Base-by-base conservation (phyloP, 768 basidiomycete species). In the Amanita molliuscula region DNA sequence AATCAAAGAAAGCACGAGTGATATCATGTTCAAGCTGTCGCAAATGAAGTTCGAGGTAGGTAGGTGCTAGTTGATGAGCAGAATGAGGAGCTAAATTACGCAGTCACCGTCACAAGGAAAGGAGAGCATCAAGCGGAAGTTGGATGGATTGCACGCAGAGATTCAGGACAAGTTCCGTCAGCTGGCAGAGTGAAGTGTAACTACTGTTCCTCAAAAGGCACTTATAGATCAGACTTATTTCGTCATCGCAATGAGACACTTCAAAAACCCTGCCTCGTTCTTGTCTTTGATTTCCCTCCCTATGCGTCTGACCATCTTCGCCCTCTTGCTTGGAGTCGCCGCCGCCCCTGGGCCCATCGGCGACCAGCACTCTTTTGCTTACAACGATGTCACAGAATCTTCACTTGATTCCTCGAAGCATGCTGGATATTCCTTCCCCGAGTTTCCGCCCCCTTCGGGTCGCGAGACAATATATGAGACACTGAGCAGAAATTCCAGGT, bases 1-100 rank as follows among this genome's bases (percentile, higher is more conserved):
- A 74, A 85, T 98, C 66, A 88, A 88, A 62, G 94, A 97, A 56
- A 73, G 82, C 11, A 78, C 90, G 3, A 69, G 77, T 45, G 96
- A 99, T 60, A 67, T 96, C 53, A 88, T 93, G 79, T 98, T 85
- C 74, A 91, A 93, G 66, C 80, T 99, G n/a, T 95, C 92, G 41
- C 94, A 98, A 67, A 94, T 95, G 92, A 98, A 97, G 66, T 97
- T 96, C 62, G 92, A 96, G 82, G 92, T 91, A 96, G 82, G 92
- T 91, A 59, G 44, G 79, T 26, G 23, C 44, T 41, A 38, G 40
- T 16, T 35, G 47, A 47, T 15, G 33, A 13, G 38, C 23, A 31
- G 23, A 43, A 36, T 6, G 44, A 57, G 10, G 26, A 43, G 41
- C 42, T 52, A 47, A 49, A 41, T 28, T 28, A 26, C 58, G 16